These are phyloP conservation scores for Xylaria sp. DNA, from an alignment of 2,329 filamentous ascomycete genomes.

Conservation along the genomic window DNA sequence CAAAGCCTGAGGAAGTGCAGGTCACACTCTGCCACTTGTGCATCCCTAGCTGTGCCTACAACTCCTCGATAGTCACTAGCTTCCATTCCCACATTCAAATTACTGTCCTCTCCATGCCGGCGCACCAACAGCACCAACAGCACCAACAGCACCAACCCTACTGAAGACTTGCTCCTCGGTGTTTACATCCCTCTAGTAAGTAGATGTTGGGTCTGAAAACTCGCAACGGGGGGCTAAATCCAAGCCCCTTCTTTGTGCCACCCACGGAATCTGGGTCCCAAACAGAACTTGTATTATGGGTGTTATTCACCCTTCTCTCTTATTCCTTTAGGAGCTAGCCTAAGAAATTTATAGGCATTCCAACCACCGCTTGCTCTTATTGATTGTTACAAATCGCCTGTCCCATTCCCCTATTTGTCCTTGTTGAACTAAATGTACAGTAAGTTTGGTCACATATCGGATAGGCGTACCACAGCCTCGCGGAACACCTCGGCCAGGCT, in stretches of 20 bases:
- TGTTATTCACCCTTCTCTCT: neutral
- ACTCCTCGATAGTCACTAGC: conserved; percentile 20
- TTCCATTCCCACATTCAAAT: conserved; percentile 23
- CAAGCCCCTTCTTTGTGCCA: neutral
- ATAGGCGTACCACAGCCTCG: conserved; percentile 35
- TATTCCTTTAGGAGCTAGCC: neutral
- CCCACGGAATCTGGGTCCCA: neutral
- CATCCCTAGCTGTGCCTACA: conserved; percentile 11
- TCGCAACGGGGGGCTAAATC: neutral
- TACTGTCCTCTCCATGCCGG: conserved; percentile 6
- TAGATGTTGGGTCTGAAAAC: neutral
- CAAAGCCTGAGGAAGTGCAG: conserved; percentile 19
- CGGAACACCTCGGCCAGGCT: conserved; percentile 12
- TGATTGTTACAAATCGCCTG: conserved; percentile 19
- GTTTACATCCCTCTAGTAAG: conserved; percentile 11
- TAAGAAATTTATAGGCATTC: neutral
- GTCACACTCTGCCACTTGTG: conserved; percentile 31
- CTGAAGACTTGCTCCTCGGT: neutral
- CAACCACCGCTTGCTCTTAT: conserved; percentile 10
- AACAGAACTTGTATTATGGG: neutral
- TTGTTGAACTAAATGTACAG: conserved; percentile 41
- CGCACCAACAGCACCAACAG: neutral
- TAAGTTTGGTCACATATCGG: conserved; percentile 38
- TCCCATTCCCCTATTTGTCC: conserved; percentile 24
- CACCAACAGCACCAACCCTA: neutral